Evolutionary conservation across 768 basidiomycete species (phyloP).

Genomic region (Stropharia rugosoannulata): DNA sequence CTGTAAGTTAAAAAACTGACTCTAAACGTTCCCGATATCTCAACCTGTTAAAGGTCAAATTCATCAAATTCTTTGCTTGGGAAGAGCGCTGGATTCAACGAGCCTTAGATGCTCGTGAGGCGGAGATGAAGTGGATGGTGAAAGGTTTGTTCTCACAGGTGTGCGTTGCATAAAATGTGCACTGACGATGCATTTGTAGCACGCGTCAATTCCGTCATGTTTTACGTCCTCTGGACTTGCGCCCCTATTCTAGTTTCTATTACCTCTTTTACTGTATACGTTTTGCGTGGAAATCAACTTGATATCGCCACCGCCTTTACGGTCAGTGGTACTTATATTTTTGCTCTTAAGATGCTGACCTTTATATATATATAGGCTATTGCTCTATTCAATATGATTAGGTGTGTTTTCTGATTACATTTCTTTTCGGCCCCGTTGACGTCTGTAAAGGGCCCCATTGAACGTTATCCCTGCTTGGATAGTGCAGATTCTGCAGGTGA

Average conservation of each 20-base stretch:
- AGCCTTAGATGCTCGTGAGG: slow-evolving; percentile 59
- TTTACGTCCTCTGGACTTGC: slow-evolving; percentile 68
- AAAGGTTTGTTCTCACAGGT: slow-evolving; percentile 46
- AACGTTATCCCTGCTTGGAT: slow-evolving; percentile 81
- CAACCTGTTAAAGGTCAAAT: slow-evolving; percentile 47
- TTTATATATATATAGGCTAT: slow-evolving; percentile 48
- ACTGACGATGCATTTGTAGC: slow-evolving; percentile 32
- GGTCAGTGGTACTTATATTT: slow-evolving; percentile 15
- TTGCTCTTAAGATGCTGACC: background rate
- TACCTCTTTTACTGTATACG: slow-evolving; percentile 73
- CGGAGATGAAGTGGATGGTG: slow-evolving; percentile 77
- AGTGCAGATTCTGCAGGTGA: slow-evolving; percentile 70
- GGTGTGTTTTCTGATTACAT: slow-evolving; percentile 31
- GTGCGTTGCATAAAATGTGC: background rate
- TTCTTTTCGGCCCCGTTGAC: background rate
- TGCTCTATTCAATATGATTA: slow-evolving; percentile 83
- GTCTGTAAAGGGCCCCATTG: slow-evolving; percentile 51
- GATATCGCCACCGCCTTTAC: slow-evolving; percentile 43
- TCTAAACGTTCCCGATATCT: background rate
- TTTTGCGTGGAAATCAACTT: slow-evolving; percentile 70
- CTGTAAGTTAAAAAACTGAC: slow-evolving; percentile 34
- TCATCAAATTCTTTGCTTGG: slow-evolving; percentile 86
- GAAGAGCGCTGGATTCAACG: slow-evolving; percentile 74
- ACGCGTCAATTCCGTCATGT: slow-evolving; percentile 70
- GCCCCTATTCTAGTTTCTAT: slow-evolving; percentile 83